A percentile compares a stretch with the other conserved stretches of the same genome.
phyloP scores from a whole-genome alignment of 805 yeast genomes.

The Dipodascopsis uninucleata region DNA sequence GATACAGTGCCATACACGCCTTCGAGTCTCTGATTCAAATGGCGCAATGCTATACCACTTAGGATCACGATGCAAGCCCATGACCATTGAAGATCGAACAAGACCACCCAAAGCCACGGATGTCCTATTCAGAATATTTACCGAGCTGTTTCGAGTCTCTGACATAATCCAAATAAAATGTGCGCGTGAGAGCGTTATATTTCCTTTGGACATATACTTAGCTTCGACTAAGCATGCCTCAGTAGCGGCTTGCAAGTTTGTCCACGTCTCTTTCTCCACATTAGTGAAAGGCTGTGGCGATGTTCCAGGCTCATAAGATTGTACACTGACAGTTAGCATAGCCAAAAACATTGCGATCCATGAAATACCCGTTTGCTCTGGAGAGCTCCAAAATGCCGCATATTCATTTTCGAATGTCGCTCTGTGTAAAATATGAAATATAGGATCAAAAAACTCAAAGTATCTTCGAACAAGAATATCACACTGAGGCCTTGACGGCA shows the following conservation, averaged over 20 bases:
- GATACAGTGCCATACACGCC: slow-evolving; percentile 33
- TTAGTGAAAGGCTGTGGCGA: slow-evolving; percentile 28
- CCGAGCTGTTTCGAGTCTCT: slow-evolving; percentile 25
- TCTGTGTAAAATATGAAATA: slow-evolving; percentile 32
- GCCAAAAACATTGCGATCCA: slow-evolving; percentile 35
- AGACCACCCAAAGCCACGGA: slow-evolving; percentile 35
- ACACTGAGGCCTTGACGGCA: slow-evolving; percentile 30
- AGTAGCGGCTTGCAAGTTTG: slow-evolving; percentile 32
- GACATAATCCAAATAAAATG: slow-evolving; percentile 34
- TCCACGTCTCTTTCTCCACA: slow-evolving; percentile 27
- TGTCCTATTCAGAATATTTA: slow-evolving; percentile 30
- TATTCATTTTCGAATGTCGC: slow-evolving; percentile 33
- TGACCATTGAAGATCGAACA: slow-evolving; percentile 34
- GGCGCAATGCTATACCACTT: slow-evolving; percentile 34
- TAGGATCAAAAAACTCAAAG: slow-evolving; percentile 32
- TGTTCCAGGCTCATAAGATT: slow-evolving; percentile 29
- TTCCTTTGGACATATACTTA: slow-evolving; percentile 33
- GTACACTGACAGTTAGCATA: slow-evolving; percentile 32
- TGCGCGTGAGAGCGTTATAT: slow-evolving; percentile 32
- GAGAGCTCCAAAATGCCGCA: slow-evolving; percentile 33
- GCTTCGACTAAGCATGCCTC: slow-evolving; percentile 35
- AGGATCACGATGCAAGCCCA: slow-evolving; percentile 39
- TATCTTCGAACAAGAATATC: slow-evolving; percentile 32
- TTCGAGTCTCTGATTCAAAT: slow-evolving; percentile 34
- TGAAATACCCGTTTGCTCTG: slow-evolving; percentile 31